Base-by-base conservation (phyloP, 192 early-diverging fungal species). In the Backusella parvicylindrica region DNA sequence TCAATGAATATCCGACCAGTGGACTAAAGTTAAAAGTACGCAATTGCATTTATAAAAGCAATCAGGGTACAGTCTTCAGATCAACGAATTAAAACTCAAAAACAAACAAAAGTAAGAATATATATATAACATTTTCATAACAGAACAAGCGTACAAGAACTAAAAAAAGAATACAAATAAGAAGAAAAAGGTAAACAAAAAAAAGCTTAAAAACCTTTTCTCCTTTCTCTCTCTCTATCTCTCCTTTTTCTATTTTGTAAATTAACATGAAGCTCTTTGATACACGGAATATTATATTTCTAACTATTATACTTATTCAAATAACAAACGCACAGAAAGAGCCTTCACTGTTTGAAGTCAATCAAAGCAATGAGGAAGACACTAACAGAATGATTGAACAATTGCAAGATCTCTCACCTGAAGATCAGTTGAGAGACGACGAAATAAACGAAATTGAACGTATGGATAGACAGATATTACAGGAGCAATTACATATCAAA, bases 391-490 rank as follows among this genome's bases (percentile, higher is more conserved):
- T 33, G 6, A 35, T 31, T 18, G 32, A 21, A 6, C 18, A 35
- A 33, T 8, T 33, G 64, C 31, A 66, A 66, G 47, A 8, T 33
- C 53, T 47, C 26, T 47, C 23, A n/a, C 63, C 31, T 33, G 16
- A 32, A 49, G 23, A 63, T 26, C 36, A 18, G 26, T 7, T 13
- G 36, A 64, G 21, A 41, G 64, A 53, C 68, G 71, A 78, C 41
- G 64, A 66, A 28, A 41, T 67, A 37, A 41, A 35, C 4, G 64
- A 50, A 64, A 64, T 53, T 18, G 77, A 78, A 32, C 64, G 60
- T 16, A 71, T 72, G 21, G 70, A 37, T 40, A 50, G 33, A 36
- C n/a, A 56, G 30, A 69, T 35, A 33, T 31, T 66, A 35, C 12
- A 66, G 11, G 32, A 66, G 7, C 53, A 28, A 60, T 60, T 60